Evolutionary conservation across 441 rosid genomes (phyloP).

Genomic region (Populus hybrid): DNA sequence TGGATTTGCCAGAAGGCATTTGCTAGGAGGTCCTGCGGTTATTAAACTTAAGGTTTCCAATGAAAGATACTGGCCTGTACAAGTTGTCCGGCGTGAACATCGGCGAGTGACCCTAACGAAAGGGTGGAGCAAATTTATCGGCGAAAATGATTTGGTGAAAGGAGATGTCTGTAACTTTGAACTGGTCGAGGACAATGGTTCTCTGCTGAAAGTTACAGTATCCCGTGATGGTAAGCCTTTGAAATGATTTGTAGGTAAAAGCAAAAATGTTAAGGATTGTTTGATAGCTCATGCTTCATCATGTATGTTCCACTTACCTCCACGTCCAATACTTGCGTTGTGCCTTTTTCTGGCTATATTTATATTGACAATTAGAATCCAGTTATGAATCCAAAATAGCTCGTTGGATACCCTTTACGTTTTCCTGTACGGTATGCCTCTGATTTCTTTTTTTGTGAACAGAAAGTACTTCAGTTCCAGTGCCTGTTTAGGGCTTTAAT

Average conservation of each 20-base stretch:
- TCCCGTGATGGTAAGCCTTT: conserved; percentile 11
- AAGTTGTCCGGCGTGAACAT: not conserved
- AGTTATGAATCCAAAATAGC: too few relatives aligned
- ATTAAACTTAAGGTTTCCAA: conserved; percentile 15
- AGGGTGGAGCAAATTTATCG: conserved; percentile 6
- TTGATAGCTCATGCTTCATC: not conserved
- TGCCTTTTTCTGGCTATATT: too few relatives aligned
- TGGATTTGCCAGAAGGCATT: conserved; percentile 7
- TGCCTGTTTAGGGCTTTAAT: too few relatives aligned
- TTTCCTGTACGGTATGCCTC: too few relatives aligned
- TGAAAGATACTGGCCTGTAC: conserved; percentile 16
- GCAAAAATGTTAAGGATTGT: not conserved
- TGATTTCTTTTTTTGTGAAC: too few relatives aligned
- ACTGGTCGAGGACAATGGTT: conserved; percentile 1
- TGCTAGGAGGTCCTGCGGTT: not conserved
- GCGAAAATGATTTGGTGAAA: conserved; percentile 11
- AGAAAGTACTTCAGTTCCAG: too few relatives aligned
- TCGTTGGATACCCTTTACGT: too few relatives aligned
- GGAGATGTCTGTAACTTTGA: conserved; percentile 25
- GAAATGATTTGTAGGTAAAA: not conserved
- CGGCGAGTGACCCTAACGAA: not conserved
- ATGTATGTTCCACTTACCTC: too few relatives aligned
- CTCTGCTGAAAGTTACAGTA: conserved; percentile 5
- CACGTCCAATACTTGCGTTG: too few relatives aligned
- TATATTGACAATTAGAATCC: too few relatives aligned